Conservation (phyloP, 257 asterid genomes). For the Solanum etuberosum region DNA sequence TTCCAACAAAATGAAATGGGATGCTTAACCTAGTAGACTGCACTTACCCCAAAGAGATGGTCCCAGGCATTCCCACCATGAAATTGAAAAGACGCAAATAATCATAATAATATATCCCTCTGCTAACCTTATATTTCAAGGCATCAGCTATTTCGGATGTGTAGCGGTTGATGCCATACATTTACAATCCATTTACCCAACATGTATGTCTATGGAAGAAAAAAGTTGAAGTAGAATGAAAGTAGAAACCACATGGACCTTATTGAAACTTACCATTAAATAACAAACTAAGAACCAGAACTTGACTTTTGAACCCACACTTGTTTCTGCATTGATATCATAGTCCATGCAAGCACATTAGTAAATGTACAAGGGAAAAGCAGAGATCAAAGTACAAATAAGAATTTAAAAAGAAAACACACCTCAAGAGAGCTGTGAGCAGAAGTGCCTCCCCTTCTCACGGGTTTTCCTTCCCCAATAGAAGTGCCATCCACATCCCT, state of each 20-base stretch:
- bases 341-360: neutral
- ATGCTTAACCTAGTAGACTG: neutral
- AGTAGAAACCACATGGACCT: neutral
- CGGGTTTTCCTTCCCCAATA: conserved; percentile 45
- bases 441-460: conserved; percentile 51
- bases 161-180: neutral
- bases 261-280: conserved; percentile 37
- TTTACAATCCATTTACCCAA: neutral
- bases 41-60: neutral
- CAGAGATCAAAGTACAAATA: neutral
- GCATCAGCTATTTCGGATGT: neutral
- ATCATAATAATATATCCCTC: neutral
- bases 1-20: neutral
- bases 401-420: neutral
- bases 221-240: neutral
- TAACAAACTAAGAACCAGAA: conserved; percentile 56
- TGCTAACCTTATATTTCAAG: neutral
- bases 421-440: conserved; percentile 62
- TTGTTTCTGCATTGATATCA: conserved; percentile 56
- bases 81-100: neutral
- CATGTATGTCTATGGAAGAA: neutral
- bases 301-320: conserved; percentile 96
- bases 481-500: conserved; percentile 43
- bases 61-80: neutral
- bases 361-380: neutral